A percentile compares a stretch with the other conserved stretches of the same genome.
Evolutionary conservation across 495 filamentous ascomycete genomes (phyloP).

Genomic region (Physcia stellaris): DNA sequence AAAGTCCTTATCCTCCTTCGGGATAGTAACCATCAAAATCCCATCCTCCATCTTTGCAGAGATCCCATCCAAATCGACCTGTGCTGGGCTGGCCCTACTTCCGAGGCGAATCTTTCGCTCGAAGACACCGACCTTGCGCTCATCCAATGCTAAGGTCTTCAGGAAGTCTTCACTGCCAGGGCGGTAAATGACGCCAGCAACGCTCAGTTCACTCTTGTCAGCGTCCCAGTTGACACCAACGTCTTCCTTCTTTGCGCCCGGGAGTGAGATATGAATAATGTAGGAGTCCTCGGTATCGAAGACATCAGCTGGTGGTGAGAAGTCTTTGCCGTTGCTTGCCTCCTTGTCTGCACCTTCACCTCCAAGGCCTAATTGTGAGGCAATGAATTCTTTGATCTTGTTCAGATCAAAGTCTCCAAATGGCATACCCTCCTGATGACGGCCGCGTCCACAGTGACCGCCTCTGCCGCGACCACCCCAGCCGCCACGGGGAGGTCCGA

Average conservation of each 20-base stretch:
- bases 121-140: conserved; percentile 60
- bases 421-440: conserved; percentile 5
- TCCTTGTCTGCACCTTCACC: conserved; percentile 9
- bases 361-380: conserved; percentile 23
- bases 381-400: conserved; percentile 15
- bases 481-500: conserved; percentile 8
- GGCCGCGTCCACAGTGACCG: conserved; percentile 3
- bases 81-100: conserved; percentile 38
- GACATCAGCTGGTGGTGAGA: conserved; percentile 53
- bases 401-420: conserved; percentile 25
- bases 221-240: conserved; percentile 62
- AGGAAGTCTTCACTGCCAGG: conserved; percentile 60
- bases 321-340: conserved; percentile 29
- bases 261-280: conserved; percentile 57
- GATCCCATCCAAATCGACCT: conserved; percentile 50
- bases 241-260: conserved; percentile 67
- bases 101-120: conserved; percentile 53
- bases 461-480: conserved; percentile 10
- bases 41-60: conserved; percentile 61
- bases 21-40: conserved; percentile 50
- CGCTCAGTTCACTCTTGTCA: conserved; percentile 45
- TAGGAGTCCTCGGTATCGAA: conserved; percentile 53
- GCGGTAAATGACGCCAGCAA: conserved; percentile 58
- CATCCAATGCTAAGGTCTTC: conserved; percentile 46
- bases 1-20: conserved; percentile 40